Conservation (phyloP, 306 rosid genomes). For the Corylus americana region DNA sequence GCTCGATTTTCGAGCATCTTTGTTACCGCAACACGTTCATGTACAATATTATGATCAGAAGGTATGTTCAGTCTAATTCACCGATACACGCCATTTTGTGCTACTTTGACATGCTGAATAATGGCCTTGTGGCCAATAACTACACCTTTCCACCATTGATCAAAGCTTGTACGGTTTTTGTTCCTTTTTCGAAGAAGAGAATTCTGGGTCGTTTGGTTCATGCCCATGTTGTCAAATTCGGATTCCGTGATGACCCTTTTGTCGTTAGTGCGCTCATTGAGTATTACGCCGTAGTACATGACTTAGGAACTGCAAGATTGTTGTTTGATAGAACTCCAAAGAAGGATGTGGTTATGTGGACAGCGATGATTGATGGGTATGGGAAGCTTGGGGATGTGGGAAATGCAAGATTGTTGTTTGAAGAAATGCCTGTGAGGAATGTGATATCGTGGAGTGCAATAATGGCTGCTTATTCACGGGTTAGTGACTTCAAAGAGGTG, state of each 20-base stretch:
- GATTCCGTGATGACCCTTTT: conserved; percentile 55
- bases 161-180: conserved; percentile 54
- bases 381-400: conserved; percentile 66
- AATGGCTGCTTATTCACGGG: conserved; percentile 50
- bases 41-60: conserved; percentile 74
- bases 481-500: conserved; percentile 41
- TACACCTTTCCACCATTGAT: conserved; percentile 77
- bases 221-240: conserved; percentile 59
- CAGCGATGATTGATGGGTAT: conserved; percentile 74
- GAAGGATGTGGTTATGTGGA: conserved; percentile 85
- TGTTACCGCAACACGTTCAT: conserved; percentile 61
- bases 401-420: conserved; percentile 65
- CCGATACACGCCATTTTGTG: conserved; percentile 47
- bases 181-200: conserved; percentile 3
- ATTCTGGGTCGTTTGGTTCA: conserved; percentile 56
- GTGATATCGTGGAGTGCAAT: conserved; percentile 62
- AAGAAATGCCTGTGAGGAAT: conserved; percentile 72
- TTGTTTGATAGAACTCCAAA: conserved; percentile 46
- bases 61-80: conserved; percentile 34
- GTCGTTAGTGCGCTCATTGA: conserved; percentile 54
- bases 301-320: conserved; percentile 41
- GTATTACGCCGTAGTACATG: conserved; percentile 42
- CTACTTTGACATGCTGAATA: conserved; percentile 55
- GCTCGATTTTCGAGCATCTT: conserved; percentile 50
- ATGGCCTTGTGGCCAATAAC: conserved; percentile 59